Conservation (phyloP, 768 basidiomycete genomes). For the Rhizopogon salebrosus region DNA sequence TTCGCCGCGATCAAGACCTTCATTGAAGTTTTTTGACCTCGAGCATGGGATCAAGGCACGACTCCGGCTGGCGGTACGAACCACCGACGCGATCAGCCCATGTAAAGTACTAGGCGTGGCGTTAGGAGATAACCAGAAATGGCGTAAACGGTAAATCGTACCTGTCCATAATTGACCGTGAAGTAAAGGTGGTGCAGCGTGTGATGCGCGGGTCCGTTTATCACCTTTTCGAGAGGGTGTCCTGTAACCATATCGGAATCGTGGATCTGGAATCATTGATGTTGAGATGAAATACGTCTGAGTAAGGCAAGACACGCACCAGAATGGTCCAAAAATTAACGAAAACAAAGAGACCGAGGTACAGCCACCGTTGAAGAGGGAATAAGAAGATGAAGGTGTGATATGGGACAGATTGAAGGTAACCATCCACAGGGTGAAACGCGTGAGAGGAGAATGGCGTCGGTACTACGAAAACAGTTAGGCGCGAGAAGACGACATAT, state of each 20-base stretch:
- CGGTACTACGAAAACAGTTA: constrained; percentile 54
- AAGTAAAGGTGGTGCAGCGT: constrained; percentile 97
- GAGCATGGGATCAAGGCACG: constrained; percentile 78
- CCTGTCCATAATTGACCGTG: constrained; percentile 93
- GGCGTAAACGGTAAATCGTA: constrained; percentile 26
- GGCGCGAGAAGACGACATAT: constrained; percentile 5
- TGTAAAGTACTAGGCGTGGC: constrained; percentile 79
- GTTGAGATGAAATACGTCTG: background rate
- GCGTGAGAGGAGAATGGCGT: constrained; percentile 97
- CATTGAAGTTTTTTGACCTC: constrained; percentile 36
- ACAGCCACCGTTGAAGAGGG: constrained; percentile 82
- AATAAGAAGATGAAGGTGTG: constrained; percentile 89
- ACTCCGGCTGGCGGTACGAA: constrained; percentile 87
- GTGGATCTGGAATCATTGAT: constrained; percentile 62
- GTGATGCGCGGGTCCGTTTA: constrained; percentile 99
- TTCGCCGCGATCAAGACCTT: background rate
- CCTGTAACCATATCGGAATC: constrained; percentile 99
- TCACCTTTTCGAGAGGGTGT: constrained; percentile 77
- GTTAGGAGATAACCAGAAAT: constrained; percentile 9
- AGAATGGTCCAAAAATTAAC: constrained; percentile 96
- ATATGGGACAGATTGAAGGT: constrained; percentile 90
- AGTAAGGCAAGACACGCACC: constrained; percentile 38
- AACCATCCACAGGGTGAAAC: constrained; percentile 96
- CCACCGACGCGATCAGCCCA: constrained; percentile 83
- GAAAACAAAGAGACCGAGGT: constrained; percentile 81